Base-by-base conservation (phyloP, 1,139 yeast species). In the Suhomyces wounanorum region DNA sequence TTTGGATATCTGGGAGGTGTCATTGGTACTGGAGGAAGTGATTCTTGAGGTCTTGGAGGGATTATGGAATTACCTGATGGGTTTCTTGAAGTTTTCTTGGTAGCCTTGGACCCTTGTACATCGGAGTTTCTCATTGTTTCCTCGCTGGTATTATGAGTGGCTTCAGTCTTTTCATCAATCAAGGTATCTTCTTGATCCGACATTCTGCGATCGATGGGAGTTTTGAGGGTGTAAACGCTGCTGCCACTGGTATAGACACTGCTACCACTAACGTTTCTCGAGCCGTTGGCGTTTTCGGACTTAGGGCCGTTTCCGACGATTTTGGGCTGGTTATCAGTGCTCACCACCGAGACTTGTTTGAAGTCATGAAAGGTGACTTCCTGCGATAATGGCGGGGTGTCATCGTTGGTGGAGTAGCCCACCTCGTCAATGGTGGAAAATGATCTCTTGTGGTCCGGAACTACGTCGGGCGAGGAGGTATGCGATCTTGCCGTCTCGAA, bases 401-500 rank as follows among this genome's bases (percentile, higher is more conserved):
- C 59, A 14, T 60, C 70, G 48, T 57, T 60, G 26, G 63, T 56
- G 42, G 54, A 43, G 48, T 51, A 61, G 5, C 64, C 66, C 33
- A 55, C 18, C 26, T 60, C 62, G 25, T 58, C 63, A 28, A 61
- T 54, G 23, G 66, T 63, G 30, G 58, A 49, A 40, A 59, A 50
- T 6, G 64, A 60, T 23, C 56, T 43, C 30, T 51, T 52, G 37
- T 35, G 53, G 18, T 46, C 44, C 9, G 52, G 43, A 17, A 37
- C 25, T 13, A 41, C 30, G n/a, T 50, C 51, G 13, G 30, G 40
- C 2, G 45, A 37, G 16, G 52, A 46, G 25, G 42, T 36, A 17
- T 52, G 58, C 38, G 63, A 59, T 35, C 51, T 56, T 16, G 74
- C 73, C 2, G 73, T 67, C 50, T 68, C 70, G 50, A 69, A 70